Base-by-base conservation (phyloP, 495 filamentous ascomycete genomes). In the Bacidia gigantensis region DNA sequence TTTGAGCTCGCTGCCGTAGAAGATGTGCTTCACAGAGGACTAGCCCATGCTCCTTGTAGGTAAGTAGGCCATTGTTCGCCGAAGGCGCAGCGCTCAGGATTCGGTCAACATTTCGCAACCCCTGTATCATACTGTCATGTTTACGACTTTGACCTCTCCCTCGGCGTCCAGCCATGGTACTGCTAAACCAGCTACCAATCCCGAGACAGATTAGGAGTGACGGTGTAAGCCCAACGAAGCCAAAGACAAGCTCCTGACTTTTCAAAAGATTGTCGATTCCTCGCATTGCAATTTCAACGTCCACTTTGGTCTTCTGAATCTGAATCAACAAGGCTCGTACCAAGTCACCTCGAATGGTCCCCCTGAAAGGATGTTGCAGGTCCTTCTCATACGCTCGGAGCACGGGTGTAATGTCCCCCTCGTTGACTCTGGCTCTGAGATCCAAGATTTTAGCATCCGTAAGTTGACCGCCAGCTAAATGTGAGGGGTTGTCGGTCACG, bases 281-380 rank as follows among this genome's bases (percentile, higher is more conserved):
- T 51, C 85, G 84, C 64, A 97, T 85, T 14, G 92, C 92, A 51
- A 98, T 81, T 65, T 98, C 92, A 9, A 97, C 83, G 58, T 98
- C 92, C 24, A 98, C 92, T 70, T 97, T 98, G 0, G 92, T 97
- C 72, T 97, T 98, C 62, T 98, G 92, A 43, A 98, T 80, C 62
- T 98, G 92, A 43, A 98, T 95, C 26, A 98, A 74, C 46, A 98
- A 76, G 21, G 92, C 84, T 46, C 92, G 80, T 44, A 96, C 70
- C n/a, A 98, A 69, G 62, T 95, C 89, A 18, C 92, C 92, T 41
- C 73, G 73, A 14, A 97, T 62, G 0, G 87, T 83, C 5, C 88
- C 88, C 26, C 77, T 68, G 39, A 98, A 80, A 20, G 92, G 92
- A 32, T 68, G 77, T 22, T 82, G 74, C 32, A 98, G 63, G 60